Conservation (phyloP, 345 rosid species). For the Salix purpurea region DNA sequence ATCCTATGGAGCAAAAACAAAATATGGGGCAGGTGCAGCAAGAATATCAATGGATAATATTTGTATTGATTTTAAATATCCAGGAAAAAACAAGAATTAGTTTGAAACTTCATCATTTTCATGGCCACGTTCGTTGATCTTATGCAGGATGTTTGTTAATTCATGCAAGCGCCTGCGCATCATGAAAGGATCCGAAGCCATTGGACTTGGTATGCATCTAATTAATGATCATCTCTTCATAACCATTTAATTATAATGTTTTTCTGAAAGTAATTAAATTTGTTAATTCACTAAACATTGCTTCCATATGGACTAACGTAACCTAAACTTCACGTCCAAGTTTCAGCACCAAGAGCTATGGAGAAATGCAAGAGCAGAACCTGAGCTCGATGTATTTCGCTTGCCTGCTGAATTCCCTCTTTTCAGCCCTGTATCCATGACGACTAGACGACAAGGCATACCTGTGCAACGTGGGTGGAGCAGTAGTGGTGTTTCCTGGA, state of each 20-base stretch:
- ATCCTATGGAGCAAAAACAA: neutral
- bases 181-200: slow-evolving; percentile 95
- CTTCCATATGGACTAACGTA: neutral
- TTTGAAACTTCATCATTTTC: neutral
- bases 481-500: neutral
- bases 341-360: slow-evolving; percentile 59
- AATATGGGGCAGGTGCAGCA: neutral
- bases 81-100: neutral
- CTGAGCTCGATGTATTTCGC: slow-evolving; percentile 19
- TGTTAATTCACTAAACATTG: neutral
- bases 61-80: neutral
- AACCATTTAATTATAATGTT: neutral
- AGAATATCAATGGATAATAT: neutral
- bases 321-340: neutral
- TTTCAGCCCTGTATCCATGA: slow-evolving; percentile 6
- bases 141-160: slow-evolving; percentile 78
- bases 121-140: neutral
- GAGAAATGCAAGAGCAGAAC: slow-evolving; percentile 58
- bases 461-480: neutral
- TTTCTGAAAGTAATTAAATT: neutral
- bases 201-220: slow-evolving; percentile 66
- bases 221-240: neutral
- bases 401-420: neutral
- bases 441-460: slow-evolving; percentile 8
- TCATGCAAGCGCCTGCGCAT: slow-evolving; percentile 98